phyloP scores from a whole-genome alignment of 1,284 basidiomycete species.

The Ustilago shanxiensis region DNA sequence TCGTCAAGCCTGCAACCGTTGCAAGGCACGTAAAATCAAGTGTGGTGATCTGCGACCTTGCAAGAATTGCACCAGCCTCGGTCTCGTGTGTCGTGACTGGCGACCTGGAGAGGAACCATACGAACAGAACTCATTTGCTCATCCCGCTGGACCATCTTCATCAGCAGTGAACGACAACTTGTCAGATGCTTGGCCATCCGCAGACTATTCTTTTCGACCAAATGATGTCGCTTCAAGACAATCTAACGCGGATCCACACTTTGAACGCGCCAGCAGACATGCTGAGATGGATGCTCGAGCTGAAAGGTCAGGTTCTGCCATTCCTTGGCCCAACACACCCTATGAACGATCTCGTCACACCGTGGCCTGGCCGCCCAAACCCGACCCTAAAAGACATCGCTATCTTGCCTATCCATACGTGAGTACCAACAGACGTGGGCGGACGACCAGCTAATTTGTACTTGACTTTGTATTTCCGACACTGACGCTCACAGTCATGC shows the following conservation, averaged over 20 bases:
- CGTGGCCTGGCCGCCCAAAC: constrained; percentile 50
- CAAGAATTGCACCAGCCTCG: constrained; percentile 51
- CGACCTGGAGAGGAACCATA: constrained; percentile 46
- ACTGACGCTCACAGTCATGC: not conserved
- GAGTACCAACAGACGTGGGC: not conserved
- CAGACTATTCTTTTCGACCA: constrained; percentile 15
- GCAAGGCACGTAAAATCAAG: constrained; percentile 56
- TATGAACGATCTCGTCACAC: constrained; percentile 46
- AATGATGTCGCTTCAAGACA: constrained; percentile 1
- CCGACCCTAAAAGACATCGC: constrained; percentile 41
- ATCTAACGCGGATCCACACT: constrained; percentile 11
- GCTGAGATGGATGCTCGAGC: constrained; percentile 20
- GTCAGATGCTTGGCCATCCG: constrained; percentile 20
- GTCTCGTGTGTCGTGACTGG: constrained; percentile 49
- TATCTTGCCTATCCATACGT: constrained; percentile 52
- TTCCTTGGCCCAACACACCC: constrained; percentile 51
- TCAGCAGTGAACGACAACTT: constrained; percentile 6
- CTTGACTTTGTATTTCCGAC: not conserved
- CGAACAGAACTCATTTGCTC: constrained; percentile 21
- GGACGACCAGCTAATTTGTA: not conserved
- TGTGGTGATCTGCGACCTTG: constrained; percentile 52
- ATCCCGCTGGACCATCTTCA: constrained; percentile 33
- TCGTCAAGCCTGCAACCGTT: constrained; percentile 55
- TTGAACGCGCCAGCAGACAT: constrained; percentile 15
- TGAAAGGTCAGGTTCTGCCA: constrained; percentile 40